These are phyloP conservation scores for Pythium phragmiticola DNA, from an alignment of 352 stramenopile species.

Conservation along the genomic window DNA sequence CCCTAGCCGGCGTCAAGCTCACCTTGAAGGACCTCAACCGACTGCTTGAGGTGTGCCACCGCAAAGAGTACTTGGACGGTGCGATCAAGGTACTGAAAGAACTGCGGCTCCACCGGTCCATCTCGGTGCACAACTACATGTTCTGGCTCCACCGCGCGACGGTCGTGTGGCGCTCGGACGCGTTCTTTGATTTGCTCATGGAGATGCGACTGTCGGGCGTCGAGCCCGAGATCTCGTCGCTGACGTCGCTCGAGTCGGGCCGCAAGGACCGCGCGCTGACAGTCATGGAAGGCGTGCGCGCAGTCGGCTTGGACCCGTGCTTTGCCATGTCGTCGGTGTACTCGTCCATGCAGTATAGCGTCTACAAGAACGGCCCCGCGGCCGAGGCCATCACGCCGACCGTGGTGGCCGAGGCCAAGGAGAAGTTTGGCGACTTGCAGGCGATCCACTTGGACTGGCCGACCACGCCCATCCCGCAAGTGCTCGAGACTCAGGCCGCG, in stretches of 20 bases:
- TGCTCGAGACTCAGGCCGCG: constrained; percentile 80
- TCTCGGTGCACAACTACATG: constrained; percentile 82
- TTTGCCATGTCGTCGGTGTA: constrained; percentile 87
- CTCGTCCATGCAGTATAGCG: constrained; percentile 71
- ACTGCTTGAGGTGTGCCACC: constrained; percentile 78
- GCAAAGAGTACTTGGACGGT: constrained; percentile 72
- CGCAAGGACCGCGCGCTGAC: constrained; percentile 82
- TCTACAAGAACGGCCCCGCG: constrained; percentile 68
- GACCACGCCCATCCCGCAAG: constrained; percentile 72
- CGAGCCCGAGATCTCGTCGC: constrained; percentile 79
- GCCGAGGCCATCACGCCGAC: constrained; percentile 47
- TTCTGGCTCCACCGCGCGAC: constrained; percentile 79
- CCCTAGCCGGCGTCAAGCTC: constrained; percentile 52
- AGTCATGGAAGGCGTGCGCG: constrained; percentile 86
- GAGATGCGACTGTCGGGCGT: constrained; percentile 82
- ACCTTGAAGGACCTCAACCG: constrained; percentile 60
- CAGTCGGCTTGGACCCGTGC: constrained; percentile 78
- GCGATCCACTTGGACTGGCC: constrained; percentile 64
- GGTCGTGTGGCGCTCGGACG: constrained; percentile 77
- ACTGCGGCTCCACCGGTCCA: constrained; percentile 54
- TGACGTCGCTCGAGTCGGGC: constrained; percentile 82
- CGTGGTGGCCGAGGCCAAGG: constrained; percentile 44
- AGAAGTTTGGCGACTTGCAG: constrained; percentile 64
- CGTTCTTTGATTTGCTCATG: constrained; percentile 85
- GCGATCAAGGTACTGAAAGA: constrained; percentile 78